Evolutionary conservation across 192 early-diverging fungal genomes (phyloP), one percentile per base, ranked within the genome.

Genomic region (Coemansia sp.): DNA sequence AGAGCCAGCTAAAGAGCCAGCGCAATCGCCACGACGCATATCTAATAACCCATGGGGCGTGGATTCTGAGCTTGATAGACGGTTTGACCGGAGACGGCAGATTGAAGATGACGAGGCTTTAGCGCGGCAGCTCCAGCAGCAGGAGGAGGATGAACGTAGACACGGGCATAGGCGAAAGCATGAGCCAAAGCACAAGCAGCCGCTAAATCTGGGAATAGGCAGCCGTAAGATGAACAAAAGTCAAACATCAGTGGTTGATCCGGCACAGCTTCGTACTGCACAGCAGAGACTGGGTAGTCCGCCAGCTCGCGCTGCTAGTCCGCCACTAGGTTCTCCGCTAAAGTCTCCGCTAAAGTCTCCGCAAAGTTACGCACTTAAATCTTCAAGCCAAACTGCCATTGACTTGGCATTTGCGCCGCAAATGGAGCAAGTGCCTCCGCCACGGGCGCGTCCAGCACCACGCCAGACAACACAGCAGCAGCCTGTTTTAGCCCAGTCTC

Each of bases 51-150:
- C 59, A n/a, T 82, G 51, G 58, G 79, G 64, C 41, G 61, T 73
- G 46, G 79, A 70, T 23, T 80, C 81, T 6, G 53, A 69, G 44
- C 59, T 81, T 12, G 65, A 77, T 45, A 62, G 57, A 0, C 69
- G 61, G 16, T 57, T 78, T 42, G 71, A 63, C 46, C 61, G 55
- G 21, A 55, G 80, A 57, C 62, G 72, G 19, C 90, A 92, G 70
- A 84, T 92, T 23, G 79, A 84, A 50, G 63, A 81, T 8, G 94
- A 97, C 67, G 93, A 92, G 63, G 78, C 77, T 18, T 73, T 92
- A 57, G 94, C 93, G 2, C 82, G 92, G 12, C 75, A 85, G 54
- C 72, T 97, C 44, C 93, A 97, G 59, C 82, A 96, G 63, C 82
- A 89, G 38, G 81, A 85, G 28, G 87, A 92, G 14, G 55, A 67